Percentiles rank a stretch among this genome's conserved stretches.
These are phyloP conservation scores for Trichosporon ovoides DNA, from an alignment of 1,284 basidiomycete species.

Conservation along the genomic window DNA sequence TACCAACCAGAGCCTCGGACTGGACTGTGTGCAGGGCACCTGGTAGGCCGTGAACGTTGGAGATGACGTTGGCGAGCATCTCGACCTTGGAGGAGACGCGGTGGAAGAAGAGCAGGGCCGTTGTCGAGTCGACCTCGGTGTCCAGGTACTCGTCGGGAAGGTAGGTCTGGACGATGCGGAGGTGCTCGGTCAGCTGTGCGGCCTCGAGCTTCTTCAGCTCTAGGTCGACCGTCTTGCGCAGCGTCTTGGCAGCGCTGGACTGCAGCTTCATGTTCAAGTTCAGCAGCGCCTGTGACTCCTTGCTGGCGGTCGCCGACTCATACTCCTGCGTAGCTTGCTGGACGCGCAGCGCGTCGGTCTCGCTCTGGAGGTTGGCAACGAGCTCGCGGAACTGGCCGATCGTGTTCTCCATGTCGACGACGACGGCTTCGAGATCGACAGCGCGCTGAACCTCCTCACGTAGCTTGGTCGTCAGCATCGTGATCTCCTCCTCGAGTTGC, in stretches of 20 bases:
- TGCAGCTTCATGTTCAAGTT: constrained; percentile 89
- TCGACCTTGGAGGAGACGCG: constrained; percentile 77
- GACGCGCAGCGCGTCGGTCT: constrained; percentile 71
- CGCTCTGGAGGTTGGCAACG: constrained; percentile 78
- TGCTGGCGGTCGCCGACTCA: constrained; percentile 68
- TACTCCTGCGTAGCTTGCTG: constrained; percentile 77
- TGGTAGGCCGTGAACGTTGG: constrained; percentile 72
- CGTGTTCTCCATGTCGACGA: constrained; percentile 78
- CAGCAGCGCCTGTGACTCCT: constrained; percentile 73
- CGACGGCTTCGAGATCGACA: constrained; percentile 65
- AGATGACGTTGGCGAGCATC: constrained; percentile 72
- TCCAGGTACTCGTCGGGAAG: constrained; percentile 79
- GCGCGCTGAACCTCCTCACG: constrained; percentile 64
- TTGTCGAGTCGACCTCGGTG: constrained; percentile 76
- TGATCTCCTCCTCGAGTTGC: constrained; percentile 81
- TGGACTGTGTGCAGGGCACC: constrained; percentile 72
- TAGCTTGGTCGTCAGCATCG: constrained; percentile 56
- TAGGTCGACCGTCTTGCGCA: constrained; percentile 78
- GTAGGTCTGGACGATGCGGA: constrained; percentile 65
- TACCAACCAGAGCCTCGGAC: constrained; percentile 73
- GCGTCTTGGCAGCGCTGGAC: constrained; percentile 78
- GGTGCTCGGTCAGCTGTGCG: constrained; percentile 68
- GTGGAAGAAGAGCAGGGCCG: constrained; percentile 84
- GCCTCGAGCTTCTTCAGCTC: constrained; percentile 80
- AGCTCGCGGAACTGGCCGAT: constrained; percentile 87